These are phyloP conservation scores for Candida caryicola DNA, from an alignment of 805 yeast genomes.

Conservation along the genomic window DNA sequence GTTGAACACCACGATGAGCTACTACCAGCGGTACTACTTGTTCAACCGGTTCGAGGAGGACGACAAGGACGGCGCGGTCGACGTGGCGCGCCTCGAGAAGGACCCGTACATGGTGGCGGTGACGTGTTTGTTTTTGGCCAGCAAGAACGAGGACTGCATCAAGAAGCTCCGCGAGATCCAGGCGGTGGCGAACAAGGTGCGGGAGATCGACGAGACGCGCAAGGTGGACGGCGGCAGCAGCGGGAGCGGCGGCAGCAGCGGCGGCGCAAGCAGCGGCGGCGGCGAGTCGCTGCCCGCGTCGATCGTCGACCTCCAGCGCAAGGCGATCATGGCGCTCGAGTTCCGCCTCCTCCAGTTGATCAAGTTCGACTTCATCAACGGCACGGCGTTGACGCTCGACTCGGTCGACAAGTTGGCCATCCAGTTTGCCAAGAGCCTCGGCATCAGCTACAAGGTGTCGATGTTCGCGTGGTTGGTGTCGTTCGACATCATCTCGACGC, in stretches of 20 bases:
- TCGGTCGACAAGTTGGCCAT: slow-evolving; percentile 63
- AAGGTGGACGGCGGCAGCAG: slow-evolving; percentile 15
- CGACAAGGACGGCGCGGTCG: slow-evolving; percentile 26
- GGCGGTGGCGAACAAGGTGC: slow-evolving; percentile 42
- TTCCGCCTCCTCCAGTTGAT: slow-evolving; percentile 71
- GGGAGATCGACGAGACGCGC: slow-evolving; percentile 36
- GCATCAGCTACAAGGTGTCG: slow-evolving; percentile 46
- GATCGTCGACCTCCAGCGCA: slow-evolving; percentile 51
- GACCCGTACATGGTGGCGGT: slow-evolving; percentile 63
- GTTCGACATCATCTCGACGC: slow-evolving; percentile 72
- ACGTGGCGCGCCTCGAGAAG: slow-evolving; percentile 23
- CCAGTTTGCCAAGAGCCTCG: slow-evolving; percentile 52
- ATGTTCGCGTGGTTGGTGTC: slow-evolving; percentile 69
- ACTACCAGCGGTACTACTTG: slow-evolving; percentile 68
- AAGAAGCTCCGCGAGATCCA: slow-evolving; percentile 69
- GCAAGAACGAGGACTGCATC: slow-evolving; percentile 81
- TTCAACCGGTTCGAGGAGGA: slow-evolving; percentile 55
- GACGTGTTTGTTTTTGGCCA: slow-evolving; percentile 65
- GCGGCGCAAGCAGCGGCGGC: neutral
- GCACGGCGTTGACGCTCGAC: slow-evolving; percentile 35
- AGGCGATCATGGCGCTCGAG: slow-evolving; percentile 58
- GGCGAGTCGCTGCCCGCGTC: slow-evolving; percentile 3
- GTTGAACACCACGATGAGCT: slow-evolving; percentile 66
- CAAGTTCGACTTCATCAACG: slow-evolving; percentile 75
- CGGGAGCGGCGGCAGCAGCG: slow-evolving; percentile 1